phyloP scores from a whole-genome alignment of 305 asterid species.

The Withania somnifera region DNA sequence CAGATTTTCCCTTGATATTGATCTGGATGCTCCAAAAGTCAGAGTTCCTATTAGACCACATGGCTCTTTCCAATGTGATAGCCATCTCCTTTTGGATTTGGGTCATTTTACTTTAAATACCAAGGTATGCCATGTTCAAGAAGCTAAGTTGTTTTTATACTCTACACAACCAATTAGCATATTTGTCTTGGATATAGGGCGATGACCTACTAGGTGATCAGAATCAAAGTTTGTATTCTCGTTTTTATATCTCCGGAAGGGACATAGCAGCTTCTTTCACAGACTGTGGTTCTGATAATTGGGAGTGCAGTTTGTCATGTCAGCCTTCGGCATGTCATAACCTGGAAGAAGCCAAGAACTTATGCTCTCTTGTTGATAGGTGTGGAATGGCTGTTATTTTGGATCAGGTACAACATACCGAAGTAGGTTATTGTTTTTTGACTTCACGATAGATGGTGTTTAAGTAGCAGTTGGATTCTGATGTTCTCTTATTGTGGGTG shows the following conservation, averaged over 20 bases:
- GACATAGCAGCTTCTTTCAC: slow-evolving; percentile 93
- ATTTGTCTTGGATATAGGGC: slow-evolving; percentile 37
- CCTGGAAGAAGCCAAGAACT: slow-evolving; percentile 42
- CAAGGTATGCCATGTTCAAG: slow-evolving; percentile 43
- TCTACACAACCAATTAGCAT: slow-evolving; percentile 8
- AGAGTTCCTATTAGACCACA: slow-evolving; percentile 70
- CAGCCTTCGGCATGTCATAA: slow-evolving; percentile 42
- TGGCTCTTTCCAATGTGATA: slow-evolving; percentile 40
- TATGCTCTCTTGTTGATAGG: slow-evolving; percentile 72
- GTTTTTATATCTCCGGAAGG: slow-evolving; percentile 85
- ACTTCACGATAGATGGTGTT: not conserved
- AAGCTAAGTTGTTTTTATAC: slow-evolving; percentile 7
- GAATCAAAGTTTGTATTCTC: slow-evolving; percentile 68
- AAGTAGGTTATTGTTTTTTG: not conserved
- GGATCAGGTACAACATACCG: slow-evolving; percentile 62
- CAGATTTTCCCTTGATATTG: slow-evolving; percentile 98
- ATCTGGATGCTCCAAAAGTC: slow-evolving; percentile 98
- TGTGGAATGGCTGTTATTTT: slow-evolving; percentile 90
- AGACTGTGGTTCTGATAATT: slow-evolving; percentile 44
- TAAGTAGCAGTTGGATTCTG: not conserved
- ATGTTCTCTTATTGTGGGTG: not conserved
- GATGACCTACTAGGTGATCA: slow-evolving; percentile 49
- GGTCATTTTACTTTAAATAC: slow-evolving; percentile 92
- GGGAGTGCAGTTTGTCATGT: slow-evolving; percentile 41
- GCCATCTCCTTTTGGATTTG: slow-evolving; percentile 82